Percentiles rank a stretch among this genome's conserved stretches.
Evolutionary conservation across 1,284 basidiomycete genomes (phyloP).

Genomic region (Apiotrichum porosum): DNA sequence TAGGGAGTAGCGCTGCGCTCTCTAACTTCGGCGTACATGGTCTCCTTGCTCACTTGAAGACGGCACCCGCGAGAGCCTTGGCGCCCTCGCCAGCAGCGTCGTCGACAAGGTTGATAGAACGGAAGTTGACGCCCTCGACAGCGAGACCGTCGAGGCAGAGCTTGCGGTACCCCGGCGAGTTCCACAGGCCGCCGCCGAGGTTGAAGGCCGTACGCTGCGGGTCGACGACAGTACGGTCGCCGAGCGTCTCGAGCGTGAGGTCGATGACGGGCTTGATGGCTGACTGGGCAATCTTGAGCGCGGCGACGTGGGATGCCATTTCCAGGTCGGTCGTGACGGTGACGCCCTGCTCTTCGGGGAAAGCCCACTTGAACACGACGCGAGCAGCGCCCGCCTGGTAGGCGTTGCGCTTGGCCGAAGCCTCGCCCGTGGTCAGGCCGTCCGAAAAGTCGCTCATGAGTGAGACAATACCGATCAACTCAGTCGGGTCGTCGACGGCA

Average conservation of each 20-base stretch:
- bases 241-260: slow-evolving; percentile 30
- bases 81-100: slow-evolving; percentile 42
- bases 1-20: too few relatives aligned
- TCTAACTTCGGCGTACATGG: too few relatives aligned
- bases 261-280: slow-evolving; percentile 27
- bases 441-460: slow-evolving; percentile 27
- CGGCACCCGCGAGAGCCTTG: slow-evolving; percentile 28
- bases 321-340: slow-evolving; percentile 4
- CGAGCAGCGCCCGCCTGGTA: slow-evolving; percentile 36
- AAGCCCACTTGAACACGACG: slow-evolving; percentile 37
- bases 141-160: slow-evolving; percentile 29
- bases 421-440: slow-evolving; percentile 27
- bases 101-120: slow-evolving; percentile 25
- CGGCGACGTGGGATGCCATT: slow-evolving; percentile 18
- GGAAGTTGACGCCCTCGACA: slow-evolving; percentile 26
- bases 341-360: slow-evolving; percentile 25
- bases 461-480: slow-evolving; percentile 33
- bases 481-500: slow-evolving; percentile 29
- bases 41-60: too few relatives aligned
- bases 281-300: slow-evolving; percentile 22
- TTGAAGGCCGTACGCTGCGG: slow-evolving; percentile 27
- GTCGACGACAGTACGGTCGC: slow-evolving; percentile 31
- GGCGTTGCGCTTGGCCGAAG: slow-evolving; percentile 36
- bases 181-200: slow-evolving; percentile 41
- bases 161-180: slow-evolving; percentile 30